phyloP scores from a whole-genome alignment of 176 grass and related monocot genomes.

The Cenchrus fungigraminus region DNA sequence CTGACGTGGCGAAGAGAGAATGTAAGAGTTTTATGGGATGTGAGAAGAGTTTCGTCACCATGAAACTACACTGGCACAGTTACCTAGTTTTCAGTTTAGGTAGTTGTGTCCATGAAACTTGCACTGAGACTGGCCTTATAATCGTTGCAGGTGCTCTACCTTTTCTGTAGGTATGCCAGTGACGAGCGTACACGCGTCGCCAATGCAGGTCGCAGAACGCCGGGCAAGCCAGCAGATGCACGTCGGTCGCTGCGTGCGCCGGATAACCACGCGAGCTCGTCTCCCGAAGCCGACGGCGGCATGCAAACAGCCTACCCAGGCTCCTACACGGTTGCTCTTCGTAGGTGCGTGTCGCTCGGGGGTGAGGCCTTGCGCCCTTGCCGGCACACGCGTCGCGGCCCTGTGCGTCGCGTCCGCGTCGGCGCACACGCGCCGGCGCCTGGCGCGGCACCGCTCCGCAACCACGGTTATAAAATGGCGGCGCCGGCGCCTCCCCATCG shows the following conservation, averaged over 20 bases:
- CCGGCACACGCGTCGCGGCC: neutral
- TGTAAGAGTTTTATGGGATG: too few species aligned
- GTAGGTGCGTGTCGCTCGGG: slow-evolving; percentile 25
- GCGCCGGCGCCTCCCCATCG: neutral
- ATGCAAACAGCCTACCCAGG: too few species aligned
- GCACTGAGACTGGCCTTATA: too few species aligned
- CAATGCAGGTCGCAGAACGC: neutral
- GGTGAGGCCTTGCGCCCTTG: neutral
- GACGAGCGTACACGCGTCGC: neutral
- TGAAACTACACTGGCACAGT: too few species aligned
- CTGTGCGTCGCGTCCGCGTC: slow-evolving; percentile 28
- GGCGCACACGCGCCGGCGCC: slow-evolving; percentile 36
- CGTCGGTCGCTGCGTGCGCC: neutral
- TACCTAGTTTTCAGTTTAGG: too few species aligned
- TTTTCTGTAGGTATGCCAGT: too few species aligned
- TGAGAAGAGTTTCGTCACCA: too few species aligned
- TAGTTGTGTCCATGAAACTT: too few species aligned
- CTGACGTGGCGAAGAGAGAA: too few species aligned
- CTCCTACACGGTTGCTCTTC: neutral
- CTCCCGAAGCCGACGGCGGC: neutral
- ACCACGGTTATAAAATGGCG: slow-evolving; percentile 11
- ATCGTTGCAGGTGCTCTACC: too few species aligned
- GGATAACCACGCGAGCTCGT: neutral
- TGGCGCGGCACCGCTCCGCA: neutral
- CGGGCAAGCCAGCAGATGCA: too few species aligned